These are phyloP conservation scores for Actinomortierella ambigua DNA, from an alignment of 371 early-diverging fungal genomes.

Conservation along the genomic window DNA sequence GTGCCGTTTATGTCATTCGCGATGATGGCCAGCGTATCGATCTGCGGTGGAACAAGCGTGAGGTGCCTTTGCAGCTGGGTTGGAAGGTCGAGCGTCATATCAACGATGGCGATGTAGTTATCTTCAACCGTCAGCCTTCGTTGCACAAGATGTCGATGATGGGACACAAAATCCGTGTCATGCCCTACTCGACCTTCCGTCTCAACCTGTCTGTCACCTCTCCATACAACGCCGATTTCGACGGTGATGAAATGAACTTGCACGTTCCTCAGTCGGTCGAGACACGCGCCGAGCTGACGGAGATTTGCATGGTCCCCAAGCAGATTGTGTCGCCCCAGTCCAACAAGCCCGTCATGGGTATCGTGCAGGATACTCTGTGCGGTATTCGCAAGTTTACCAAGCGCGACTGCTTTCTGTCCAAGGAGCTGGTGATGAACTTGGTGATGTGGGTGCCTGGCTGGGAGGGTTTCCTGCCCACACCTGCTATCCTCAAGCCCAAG, in stretches of 20 bases:
- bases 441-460: constrained; percentile 96
- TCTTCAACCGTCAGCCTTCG: constrained; percentile 99
- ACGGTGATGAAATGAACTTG: constrained; percentile 99
- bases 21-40: constrained; percentile 98
- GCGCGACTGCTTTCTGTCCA: constrained; percentile 93
- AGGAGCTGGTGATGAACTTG: constrained; percentile 94
- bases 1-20: constrained; percentile 98
- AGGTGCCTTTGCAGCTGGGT: constrained; percentile 91
- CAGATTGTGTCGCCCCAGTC: constrained; percentile 99
- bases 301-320: constrained; percentile 97
- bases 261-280: constrained; percentile 99
- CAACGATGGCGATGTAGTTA: constrained; percentile 95
- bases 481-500: constrained; percentile 95
- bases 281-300: constrained; percentile 94
- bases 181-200: constrained; percentile 99
- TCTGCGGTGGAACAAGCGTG: constrained; percentile 89
- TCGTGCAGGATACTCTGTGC: constrained; percentile 99
- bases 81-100: constrained; percentile 98
- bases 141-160: constrained; percentile 99
- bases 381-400: constrained; percentile 97
- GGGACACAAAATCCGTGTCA: constrained; percentile 98
- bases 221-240: constrained; percentile 99
- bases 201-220: constrained; percentile 98
- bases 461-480: constrained; percentile 94
- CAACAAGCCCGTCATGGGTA: constrained; percentile 99